phyloP scores from a whole-genome alignment of 495 filamentous ascomycete genomes.

The Penicillium dipodomyicola region DNA sequence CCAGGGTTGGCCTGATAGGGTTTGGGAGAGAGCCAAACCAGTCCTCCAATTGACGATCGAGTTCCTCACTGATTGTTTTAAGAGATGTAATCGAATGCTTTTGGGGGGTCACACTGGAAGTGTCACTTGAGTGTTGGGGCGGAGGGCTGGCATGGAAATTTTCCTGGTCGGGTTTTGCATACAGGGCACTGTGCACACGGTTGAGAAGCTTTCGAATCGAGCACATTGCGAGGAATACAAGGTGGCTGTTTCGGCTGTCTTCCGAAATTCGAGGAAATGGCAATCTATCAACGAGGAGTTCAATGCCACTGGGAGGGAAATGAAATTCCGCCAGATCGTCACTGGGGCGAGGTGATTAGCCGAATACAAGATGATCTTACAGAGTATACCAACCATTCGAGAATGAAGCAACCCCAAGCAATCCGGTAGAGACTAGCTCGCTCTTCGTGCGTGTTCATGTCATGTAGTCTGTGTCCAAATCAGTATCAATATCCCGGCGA shows the following conservation, averaged over 20 bases:
- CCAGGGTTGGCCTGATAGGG: constrained; percentile 15
- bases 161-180: constrained; percentile 7
- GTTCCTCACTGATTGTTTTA: constrained; percentile 17
- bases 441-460: constrained; percentile 3
- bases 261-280: constrained; percentile 15
- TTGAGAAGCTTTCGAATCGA: constrained; percentile 24
- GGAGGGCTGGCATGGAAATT: not conserved
- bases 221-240: constrained; percentile 24
- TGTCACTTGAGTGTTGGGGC: constrained; percentile 3
- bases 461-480: constrained; percentile 12
- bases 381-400: constrained; percentile 17
- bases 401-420: constrained; percentile 23
- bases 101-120: not conserved
- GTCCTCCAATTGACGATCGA: constrained; percentile 16
- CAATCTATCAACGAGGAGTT: constrained; percentile 15
- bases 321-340: constrained; percentile 25
- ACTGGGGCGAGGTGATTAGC: not conserved
- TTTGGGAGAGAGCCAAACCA: constrained; percentile 19
- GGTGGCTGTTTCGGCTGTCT: constrained; percentile 5
- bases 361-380: not conserved
- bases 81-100: constrained; percentile 17
- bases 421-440: constrained; percentile 14
- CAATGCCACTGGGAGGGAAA: constrained; percentile 21
- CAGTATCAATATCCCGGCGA: constrained; percentile 2
- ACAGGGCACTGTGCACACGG: constrained; percentile 20